Evolutionary conservation across 495 filamentous ascomycete species (phyloP), one percentile per base, ranked within the genome.

Genomic region (Penicillium lividum): DNA sequence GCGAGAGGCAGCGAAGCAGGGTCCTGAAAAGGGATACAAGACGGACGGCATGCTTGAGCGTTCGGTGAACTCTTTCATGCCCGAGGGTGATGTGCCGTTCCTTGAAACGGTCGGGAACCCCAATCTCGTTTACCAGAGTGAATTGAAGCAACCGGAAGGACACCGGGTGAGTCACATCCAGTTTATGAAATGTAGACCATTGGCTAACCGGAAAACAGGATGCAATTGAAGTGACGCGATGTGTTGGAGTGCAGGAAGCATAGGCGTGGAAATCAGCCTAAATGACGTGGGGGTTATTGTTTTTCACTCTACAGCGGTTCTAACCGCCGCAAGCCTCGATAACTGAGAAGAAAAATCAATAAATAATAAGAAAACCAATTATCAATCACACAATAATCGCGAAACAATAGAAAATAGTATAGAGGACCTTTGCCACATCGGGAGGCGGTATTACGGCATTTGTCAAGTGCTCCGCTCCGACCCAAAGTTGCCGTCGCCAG

Each of bases 211-310:
- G 5, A 31, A 44, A 60, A 6, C 53, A 91, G 86, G 89, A 91
- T 73, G 89, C 82, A 2, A 65, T 92, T 48, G 89, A 92, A 64
- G 84, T 92, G 31, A 86, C 88, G 3, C 77, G 76, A 56, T 92
- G 89, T 67, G 68, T 84, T 4, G 81, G 79, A 43, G 68, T 80
- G 30, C 65, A 82, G 30, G 60, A 64, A 51, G 59, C 42, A 42
- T 63, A 52, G 50, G 44, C 33, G 29, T 29, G 30, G 9, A 27
- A 59, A 40, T 7, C 28, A 52, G 30, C 15, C n/a, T 40, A 38
- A 40, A 52, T 49, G 27, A 49, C 43, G 43, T 48, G 46, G 46
- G 28, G 27, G 46, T n/a, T 15, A 27, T 28, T 47, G n/a, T 47
- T 47, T 28, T 13, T 9, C 22, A 15, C 25, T 36, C 3, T 52